Evolutionary conservation across 1,139 yeast genomes (phyloP).

Genomic region (Hemisphaericaspora xylofermentans): DNA sequence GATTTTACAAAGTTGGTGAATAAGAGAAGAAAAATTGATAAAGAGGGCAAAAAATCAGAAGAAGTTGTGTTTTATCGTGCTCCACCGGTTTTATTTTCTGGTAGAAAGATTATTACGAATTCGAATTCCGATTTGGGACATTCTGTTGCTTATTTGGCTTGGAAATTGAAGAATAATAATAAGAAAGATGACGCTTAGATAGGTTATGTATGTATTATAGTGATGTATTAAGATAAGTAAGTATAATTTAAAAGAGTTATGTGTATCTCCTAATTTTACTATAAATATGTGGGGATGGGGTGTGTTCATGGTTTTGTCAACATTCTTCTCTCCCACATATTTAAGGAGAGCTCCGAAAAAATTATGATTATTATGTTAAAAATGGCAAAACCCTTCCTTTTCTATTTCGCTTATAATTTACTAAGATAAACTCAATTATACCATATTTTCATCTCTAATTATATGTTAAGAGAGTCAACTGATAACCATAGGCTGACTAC

Average conservation of each 20-base stretch:
- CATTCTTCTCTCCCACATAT: too few species aligned
- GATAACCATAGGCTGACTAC: too few species aligned
- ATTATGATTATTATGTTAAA: too few species aligned
- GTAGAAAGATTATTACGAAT: slow-evolving; percentile 46
- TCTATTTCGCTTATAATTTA: too few species aligned
- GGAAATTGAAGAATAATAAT: slow-evolving; percentile 40
- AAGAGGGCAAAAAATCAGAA: slow-evolving; percentile 20
- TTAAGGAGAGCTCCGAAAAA: too few species aligned
- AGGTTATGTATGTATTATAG: slow-evolving; percentile 2
- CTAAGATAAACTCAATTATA: too few species aligned
- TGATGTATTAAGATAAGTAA: neutral
- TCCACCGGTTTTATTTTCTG: slow-evolving; percentile 61
- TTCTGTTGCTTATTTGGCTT: slow-evolving; percentile 67
- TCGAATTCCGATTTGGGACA: slow-evolving; percentile 52
- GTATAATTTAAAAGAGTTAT: neutral
- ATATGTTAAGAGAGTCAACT: too few species aligned
- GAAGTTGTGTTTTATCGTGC: slow-evolving; percentile 79
- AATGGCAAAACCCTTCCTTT: too few species aligned
- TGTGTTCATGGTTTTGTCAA: too few species aligned
- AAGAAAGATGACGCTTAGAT: neutral
- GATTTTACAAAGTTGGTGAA: slow-evolving; percentile 21
- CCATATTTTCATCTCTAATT: too few species aligned
- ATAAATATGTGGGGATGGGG: too few species aligned
- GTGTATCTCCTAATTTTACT: too few species aligned
- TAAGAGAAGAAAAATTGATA: slow-evolving; percentile 21